A percentile compares a stretch with the other conserved stretches of the same genome.
Evolutionary conservation across 108 stramenopile genomes (phyloP).

Genomic region (Nannochloropsis oceanica): DNA sequence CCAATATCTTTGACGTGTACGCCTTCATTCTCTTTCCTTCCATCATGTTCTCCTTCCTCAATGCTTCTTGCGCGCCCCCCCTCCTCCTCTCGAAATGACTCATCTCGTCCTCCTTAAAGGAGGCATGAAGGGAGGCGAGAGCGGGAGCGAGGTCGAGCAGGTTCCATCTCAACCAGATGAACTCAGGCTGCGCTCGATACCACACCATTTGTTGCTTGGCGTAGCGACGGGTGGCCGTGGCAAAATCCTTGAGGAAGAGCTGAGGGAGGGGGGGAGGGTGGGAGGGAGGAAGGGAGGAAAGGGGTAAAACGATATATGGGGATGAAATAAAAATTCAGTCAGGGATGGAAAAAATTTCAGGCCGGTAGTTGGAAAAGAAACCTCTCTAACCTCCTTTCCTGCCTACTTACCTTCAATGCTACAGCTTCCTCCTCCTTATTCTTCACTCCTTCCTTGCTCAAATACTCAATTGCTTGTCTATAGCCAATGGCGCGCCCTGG

Average conservation of each 20-base stretch:
- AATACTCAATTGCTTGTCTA: conserved; percentile 77
- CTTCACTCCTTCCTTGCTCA: conserved; percentile 30
- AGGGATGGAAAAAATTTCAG: background rate
- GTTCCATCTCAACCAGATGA: conserved; percentile 13
- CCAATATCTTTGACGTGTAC: background rate
- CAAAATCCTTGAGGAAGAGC: conserved; percentile 57
- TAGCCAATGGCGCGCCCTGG: conserved; percentile 77
- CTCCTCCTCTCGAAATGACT: background rate
- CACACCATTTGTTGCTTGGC: conserved; percentile 87
- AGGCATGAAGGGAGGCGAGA: background rate
- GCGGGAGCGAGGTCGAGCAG: background rate
- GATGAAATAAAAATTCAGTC: background rate
- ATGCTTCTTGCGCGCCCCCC: background rate
- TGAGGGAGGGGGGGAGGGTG: background rate
- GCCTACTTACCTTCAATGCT: background rate
- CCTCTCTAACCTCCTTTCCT: background rate
- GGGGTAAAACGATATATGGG: background rate
- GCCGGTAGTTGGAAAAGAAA: background rate
- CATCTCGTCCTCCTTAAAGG: background rate
- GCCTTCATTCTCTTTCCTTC: conserved; percentile 9
- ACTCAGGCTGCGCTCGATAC: conserved; percentile 53
- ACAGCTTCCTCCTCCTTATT: conserved; percentile 13
- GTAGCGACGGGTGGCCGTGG: conserved; percentile 71
- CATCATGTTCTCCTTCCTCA: conserved; percentile 8
- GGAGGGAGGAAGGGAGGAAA: conserved; percentile 36